A percentile compares a stretch with the other conserved stretches of the same genome.
phyloP scores from a whole-genome alignment of 2,329 filamentous ascomycete species.

The Coniochaeta sp. region DNA sequence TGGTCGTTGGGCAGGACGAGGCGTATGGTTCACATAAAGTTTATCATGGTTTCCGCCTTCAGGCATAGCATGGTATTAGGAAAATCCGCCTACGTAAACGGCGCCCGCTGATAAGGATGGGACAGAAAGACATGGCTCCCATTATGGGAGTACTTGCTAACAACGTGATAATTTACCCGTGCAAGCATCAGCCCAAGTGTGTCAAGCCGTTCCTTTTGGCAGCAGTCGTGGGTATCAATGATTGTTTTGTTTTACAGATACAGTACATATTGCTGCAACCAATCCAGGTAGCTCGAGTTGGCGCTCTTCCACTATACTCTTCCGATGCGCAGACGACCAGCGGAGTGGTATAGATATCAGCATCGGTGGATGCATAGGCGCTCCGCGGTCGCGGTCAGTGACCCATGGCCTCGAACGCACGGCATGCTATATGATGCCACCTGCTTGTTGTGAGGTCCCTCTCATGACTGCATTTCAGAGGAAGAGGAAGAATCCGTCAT shows the following conservation, averaged over 20 bases:
- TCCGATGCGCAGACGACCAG: not conserved
- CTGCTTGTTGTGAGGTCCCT: not conserved
- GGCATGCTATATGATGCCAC: not conserved
- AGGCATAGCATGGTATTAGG: not conserved
- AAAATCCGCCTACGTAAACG: not conserved
- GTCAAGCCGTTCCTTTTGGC: not conserved
- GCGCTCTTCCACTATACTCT: not conserved
- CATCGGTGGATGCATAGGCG: not conserved
- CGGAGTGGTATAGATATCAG: not conserved
- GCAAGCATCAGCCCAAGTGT: not conserved
- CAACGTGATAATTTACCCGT: not conserved
- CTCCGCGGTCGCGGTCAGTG: not conserved
- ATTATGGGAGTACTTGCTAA: not conserved
- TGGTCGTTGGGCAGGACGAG: not conserved
- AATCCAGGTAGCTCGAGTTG: not conserved
- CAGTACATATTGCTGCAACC: slow-evolving; percentile 3
- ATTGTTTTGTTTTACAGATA: slow-evolving; percentile 2
- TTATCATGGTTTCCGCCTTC: not conserved
- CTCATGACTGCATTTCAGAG: not conserved
- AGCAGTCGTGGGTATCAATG: slow-evolving; percentile 18
- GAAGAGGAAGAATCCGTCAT: too few species aligned
- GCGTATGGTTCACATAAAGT: too few species aligned
- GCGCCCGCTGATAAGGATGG: not conserved
- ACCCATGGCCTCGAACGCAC: not conserved
- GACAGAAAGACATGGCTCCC: not conserved